Percentiles rank a stretch among this genome's conserved stretches.
These are phyloP conservation scores for Phialophora chinensis DNA, from an alignment of 2,329 filamentous ascomycete species.

Conservation along the genomic window DNA sequence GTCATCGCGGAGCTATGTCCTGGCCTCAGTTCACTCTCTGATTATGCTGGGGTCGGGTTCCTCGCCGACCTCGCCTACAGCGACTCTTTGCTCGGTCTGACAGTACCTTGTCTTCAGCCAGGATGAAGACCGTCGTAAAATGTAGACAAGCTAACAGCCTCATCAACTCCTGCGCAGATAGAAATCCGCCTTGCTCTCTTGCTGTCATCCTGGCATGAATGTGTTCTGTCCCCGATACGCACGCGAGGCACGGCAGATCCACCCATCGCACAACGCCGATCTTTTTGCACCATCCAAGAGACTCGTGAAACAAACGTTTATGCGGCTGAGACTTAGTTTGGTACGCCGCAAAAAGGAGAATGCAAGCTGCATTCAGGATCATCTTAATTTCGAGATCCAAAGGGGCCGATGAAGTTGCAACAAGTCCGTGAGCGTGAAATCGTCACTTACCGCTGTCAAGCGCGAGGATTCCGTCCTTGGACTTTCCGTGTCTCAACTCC, in stretches of 20 bases:
- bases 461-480: neutral
- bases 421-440: neutral
- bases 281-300: neutral
- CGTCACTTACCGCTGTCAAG: neutral
- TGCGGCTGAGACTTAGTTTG: neutral
- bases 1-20: too few relatives aligned
- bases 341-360: neutral
- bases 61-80: neutral
- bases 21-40: neutral
- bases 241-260: neutral
- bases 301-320: neutral
- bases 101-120: neutral
- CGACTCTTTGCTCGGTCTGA: neutral
- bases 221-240: neutral
- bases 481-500: neutral
- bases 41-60: neutral
- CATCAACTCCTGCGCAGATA: neutral
- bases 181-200: neutral
- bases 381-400: neutral
- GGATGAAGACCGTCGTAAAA: neutral
- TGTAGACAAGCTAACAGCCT: neutral
- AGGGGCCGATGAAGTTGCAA: neutral
- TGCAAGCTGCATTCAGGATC: neutral
- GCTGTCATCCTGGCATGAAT: neutral
- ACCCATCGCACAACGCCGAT: neutral